Percentiles rank a stretch among this genome's conserved stretches.
phyloP scores from a whole-genome alignment of 305 asterid species.

The Plantago lanceolata region DNA sequence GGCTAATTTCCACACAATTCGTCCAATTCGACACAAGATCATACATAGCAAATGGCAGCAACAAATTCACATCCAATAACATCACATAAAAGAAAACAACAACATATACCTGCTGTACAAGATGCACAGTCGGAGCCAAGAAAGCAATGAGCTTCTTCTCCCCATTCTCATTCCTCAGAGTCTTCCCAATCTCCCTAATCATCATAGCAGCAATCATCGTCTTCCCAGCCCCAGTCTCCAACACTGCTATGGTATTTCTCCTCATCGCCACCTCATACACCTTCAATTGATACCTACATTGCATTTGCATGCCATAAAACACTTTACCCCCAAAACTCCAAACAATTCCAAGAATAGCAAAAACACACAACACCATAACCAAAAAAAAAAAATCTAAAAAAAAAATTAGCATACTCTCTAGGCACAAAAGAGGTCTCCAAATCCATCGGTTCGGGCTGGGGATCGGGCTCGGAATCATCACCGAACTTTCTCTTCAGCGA shows the following conservation, averaged over 20 bases:
- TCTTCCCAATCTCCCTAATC: slow-evolving; percentile 61
- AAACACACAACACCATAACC: too few relatives aligned
- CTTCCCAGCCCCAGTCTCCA: slow-evolving; percentile 61
- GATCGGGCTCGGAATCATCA: slow-evolving; percentile 23
- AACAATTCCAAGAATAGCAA: too few relatives aligned
- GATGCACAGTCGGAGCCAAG: slow-evolving; percentile 83
- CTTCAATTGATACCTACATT: slow-evolving; percentile 49
- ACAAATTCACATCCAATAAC: not conserved
- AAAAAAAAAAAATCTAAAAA: not conserved
- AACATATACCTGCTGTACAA: slow-evolving; percentile 63
- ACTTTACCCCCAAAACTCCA: not conserved
- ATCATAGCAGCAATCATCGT: slow-evolving; percentile 55
- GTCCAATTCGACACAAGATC: not conserved
- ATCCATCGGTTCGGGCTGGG: slow-evolving; percentile 40
- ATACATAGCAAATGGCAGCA: not conserved
- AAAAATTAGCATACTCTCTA: slow-evolving; percentile 40
- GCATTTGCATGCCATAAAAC: slow-evolving; percentile 8
- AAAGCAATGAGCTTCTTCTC: slow-evolving; percentile 53
- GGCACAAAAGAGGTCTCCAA: slow-evolving; percentile 36
- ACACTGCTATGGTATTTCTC: slow-evolving; percentile 68
- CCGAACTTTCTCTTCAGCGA: slow-evolving; percentile 49
- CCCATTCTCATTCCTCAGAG: slow-evolving; percentile 36
- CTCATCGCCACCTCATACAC: slow-evolving; percentile 69
- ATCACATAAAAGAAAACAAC: not conserved
- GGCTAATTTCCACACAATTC: not conserved